Evolutionary conservation across 306 rosid species (phyloP).

Genomic region (Boehmeria nivea): DNA sequence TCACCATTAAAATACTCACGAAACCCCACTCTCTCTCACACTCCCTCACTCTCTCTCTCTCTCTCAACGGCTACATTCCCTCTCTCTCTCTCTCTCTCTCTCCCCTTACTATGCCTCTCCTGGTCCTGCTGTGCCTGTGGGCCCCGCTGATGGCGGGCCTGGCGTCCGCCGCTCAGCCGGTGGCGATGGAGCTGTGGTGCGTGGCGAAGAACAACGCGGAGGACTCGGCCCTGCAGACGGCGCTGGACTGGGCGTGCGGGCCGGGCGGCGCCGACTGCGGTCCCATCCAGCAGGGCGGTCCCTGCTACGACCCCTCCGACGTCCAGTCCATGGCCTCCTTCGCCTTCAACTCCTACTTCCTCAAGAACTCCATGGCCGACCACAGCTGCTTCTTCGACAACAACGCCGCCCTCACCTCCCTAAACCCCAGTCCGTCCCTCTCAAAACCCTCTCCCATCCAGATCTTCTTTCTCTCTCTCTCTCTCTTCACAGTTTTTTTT

Average conservation of each 20-base stretch:
- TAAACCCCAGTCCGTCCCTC: constrained; percentile 65
- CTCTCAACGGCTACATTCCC: neutral
- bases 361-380: constrained; percentile 62
- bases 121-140: constrained; percentile 5
- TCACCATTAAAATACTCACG: neutral
- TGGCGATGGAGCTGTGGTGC: constrained; percentile 73
- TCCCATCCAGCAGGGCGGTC: constrained; percentile 72
- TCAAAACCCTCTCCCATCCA: neutral
- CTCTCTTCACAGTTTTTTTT: no score
- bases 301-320: constrained; percentile 62
- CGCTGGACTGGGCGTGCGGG: constrained; percentile 89
- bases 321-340: constrained; percentile 64
- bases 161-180: neutral
- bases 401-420: constrained; percentile 67
- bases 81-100: neutral
- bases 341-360: constrained; percentile 75
- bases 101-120: neutral
- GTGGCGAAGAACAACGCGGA: constrained; percentile 95
- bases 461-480: neutral
- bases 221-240: constrained; percentile 59
- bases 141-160: neutral
- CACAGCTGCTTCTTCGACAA: constrained; percentile 67
- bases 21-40: neutral
- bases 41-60: constrained; percentile 1
- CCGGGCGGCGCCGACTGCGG: constrained; percentile 71